Percentiles rank a stretch among this genome's conserved stretches.
These are phyloP conservation scores for Colletotrichum tanaceti DNA, from an alignment of 2,329 filamentous ascomycete genomes.

Conservation along the genomic window DNA sequence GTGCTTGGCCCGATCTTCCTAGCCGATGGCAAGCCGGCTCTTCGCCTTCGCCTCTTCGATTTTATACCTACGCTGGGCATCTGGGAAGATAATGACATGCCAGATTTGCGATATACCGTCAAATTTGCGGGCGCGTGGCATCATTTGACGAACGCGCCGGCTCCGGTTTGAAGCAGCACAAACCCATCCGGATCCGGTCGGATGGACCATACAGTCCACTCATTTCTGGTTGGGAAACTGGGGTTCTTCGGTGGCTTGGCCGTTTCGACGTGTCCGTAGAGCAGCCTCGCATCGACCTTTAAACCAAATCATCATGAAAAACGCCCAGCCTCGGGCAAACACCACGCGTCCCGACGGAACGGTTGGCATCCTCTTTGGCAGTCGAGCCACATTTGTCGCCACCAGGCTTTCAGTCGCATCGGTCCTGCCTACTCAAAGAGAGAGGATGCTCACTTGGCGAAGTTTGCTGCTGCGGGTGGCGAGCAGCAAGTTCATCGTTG, in stretches of 20 bases:
- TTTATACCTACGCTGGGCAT: background rate
- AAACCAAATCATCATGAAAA: background rate
- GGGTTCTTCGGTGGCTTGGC: slow-evolving; percentile 17
- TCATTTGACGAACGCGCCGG: too few relatives aligned
- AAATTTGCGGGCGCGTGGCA: background rate
- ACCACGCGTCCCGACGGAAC: background rate
- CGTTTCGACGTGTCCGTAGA: slow-evolving; percentile 8
- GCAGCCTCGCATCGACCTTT: background rate
- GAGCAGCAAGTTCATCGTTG: slow-evolving; percentile 16
- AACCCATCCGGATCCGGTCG: background rate
- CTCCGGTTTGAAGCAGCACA: background rate
- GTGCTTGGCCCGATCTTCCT: background rate
- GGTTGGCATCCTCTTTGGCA: slow-evolving; percentile 17
- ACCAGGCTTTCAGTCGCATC: slow-evolving; percentile 5
- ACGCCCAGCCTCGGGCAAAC: slow-evolving; percentile 17
- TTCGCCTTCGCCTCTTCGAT: background rate
- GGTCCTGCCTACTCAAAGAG: slow-evolving; percentile 12
- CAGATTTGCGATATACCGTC: background rate
- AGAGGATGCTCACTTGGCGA: slow-evolving; percentile 11
- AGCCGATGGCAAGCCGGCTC: background rate
- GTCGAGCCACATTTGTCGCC: slow-evolving; percentile 19
- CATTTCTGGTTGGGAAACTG: background rate
- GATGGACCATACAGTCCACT: background rate
- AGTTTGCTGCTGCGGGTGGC: background rate
- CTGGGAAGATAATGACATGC: background rate